A percentile compares a stretch with the other conserved stretches of the same genome.
These are phyloP conservation scores for Tylopilus orsonianus DNA, from an alignment of 1,284 basidiomycete species.

Conservation along the genomic window DNA sequence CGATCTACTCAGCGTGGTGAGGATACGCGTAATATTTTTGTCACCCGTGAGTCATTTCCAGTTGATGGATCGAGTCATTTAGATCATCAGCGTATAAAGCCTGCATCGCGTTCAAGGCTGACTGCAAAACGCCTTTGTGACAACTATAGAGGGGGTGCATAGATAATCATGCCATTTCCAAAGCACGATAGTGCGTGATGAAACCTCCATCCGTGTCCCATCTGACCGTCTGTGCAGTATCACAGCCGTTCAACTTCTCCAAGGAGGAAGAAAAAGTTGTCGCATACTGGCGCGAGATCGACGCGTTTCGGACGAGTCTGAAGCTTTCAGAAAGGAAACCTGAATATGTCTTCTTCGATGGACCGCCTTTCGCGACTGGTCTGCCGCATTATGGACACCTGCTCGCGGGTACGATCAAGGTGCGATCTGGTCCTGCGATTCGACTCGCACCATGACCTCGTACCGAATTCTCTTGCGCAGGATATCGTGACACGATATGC, in stretches of 20 bases:
- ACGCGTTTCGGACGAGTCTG: constrained; percentile 94
- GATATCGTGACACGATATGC: constrained; percentile 97
- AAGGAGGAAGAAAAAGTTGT: constrained; percentile 93
- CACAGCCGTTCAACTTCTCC: constrained; percentile 82
- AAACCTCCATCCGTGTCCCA: neutral
- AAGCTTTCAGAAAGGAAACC: constrained; percentile 90
- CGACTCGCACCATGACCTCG: neutral
- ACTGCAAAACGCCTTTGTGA: constrained; percentile 1
- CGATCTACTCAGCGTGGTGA: constrained; percentile 3
- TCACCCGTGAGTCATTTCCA: constrained; percentile 1
- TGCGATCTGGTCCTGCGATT: constrained; percentile 35
- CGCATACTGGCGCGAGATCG: constrained; percentile 93
- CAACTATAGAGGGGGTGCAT: constrained; percentile 1
- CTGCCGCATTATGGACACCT: constrained; percentile 96
- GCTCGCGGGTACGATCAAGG: constrained; percentile 94
- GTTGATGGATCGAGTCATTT: constrained; percentile 16
- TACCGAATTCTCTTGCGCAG: constrained; percentile 39
- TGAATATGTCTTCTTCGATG: constrained; percentile 95
- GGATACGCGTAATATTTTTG: neutral
- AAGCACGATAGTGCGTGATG: constrained; percentile 32
- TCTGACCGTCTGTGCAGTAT: constrained; percentile 45
- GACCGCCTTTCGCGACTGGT: constrained; percentile 97
- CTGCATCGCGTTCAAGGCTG: neutral
- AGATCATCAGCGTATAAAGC: constrained; percentile 1
- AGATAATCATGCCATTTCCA: constrained; percentile 30